These are phyloP conservation scores for Hyphopichia burtonii DNA, from an alignment of 1,139 yeast genomes.

Conservation along the genomic window DNA sequence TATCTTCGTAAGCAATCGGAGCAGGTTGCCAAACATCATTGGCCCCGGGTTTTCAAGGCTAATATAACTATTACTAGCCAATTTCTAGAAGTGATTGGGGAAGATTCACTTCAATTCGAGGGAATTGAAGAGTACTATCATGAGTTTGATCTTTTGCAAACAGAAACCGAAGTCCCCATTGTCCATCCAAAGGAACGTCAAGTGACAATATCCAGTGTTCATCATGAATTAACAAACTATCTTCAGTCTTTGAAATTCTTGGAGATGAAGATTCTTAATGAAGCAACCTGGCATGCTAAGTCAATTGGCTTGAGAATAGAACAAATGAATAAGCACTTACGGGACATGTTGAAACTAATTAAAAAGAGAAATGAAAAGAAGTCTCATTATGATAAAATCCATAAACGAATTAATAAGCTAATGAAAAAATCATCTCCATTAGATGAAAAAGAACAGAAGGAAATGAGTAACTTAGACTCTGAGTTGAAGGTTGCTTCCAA, in stretches of 20 bases:
- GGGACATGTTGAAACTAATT: slow-evolving; percentile 38
- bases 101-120: slow-evolving; percentile 40
- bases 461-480: slow-evolving; percentile 29
- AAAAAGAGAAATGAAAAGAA: slow-evolving; percentile 46
- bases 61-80: slow-evolving; percentile 31
- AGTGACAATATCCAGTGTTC: slow-evolving; percentile 27
- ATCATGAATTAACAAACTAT: slow-evolving; percentile 31
- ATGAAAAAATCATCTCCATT: slow-evolving; percentile 35
- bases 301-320: slow-evolving; percentile 31
- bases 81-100: slow-evolving; percentile 36
- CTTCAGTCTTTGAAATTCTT: slow-evolving; percentile 27
- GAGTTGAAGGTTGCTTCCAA: slow-evolving; percentile 28
- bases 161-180: slow-evolving; percentile 29
- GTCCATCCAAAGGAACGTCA: slow-evolving; percentile 43
- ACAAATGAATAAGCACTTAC: slow-evolving; percentile 40
- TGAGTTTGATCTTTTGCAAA: slow-evolving; percentile 31
- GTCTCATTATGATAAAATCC: slow-evolving; percentile 37
- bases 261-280: slow-evolving; percentile 28
- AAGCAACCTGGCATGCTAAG: slow-evolving; percentile 30
- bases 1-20: slow-evolving; percentile 37
- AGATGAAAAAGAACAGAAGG: slow-evolving; percentile 38
- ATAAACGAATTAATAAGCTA: slow-evolving; percentile 41
- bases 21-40: slow-evolving; percentile 29
- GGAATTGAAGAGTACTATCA: slow-evolving; percentile 42
- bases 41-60: slow-evolving; percentile 37